phyloP scores from a whole-genome alignment of 257 asterid species.

The Plectranthus barbatus region DNA sequence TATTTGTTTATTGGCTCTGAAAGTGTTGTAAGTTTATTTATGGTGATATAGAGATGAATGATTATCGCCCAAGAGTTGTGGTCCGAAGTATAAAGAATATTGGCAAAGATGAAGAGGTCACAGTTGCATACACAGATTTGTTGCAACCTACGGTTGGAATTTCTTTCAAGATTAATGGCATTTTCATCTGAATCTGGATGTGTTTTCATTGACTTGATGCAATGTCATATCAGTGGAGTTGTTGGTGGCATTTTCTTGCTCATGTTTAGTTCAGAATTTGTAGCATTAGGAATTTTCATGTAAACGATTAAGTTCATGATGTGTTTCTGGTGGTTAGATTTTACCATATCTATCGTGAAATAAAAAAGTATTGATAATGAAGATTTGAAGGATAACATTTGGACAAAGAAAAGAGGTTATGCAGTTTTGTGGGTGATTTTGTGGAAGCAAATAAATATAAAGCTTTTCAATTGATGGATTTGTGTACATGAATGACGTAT shows the following conservation, averaged over 20 bases:
- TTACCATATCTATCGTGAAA: no score
- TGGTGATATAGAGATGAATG: slow-evolving; percentile 32
- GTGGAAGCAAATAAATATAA: no score
- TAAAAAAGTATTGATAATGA: background rate
- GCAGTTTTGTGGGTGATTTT: no score
- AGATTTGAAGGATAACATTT: background rate
- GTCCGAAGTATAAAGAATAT: slow-evolving; percentile 58
- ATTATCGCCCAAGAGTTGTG: slow-evolving; percentile 53
- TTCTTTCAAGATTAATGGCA: background rate
- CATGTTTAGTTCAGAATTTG: background rate
- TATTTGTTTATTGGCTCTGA: background rate
- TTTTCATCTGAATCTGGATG: background rate
- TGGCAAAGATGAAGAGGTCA: slow-evolving; percentile 55
- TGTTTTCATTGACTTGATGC: background rate
- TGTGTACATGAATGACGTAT: no score
- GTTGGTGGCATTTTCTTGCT: background rate
- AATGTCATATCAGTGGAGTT: background rate
- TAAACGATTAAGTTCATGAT: no score
- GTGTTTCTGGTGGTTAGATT: no score
- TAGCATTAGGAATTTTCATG: background rate
- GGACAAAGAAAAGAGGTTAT: no score
- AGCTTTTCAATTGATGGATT: no score
- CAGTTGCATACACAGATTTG: slow-evolving; percentile 71
- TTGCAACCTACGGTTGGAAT: slow-evolving; percentile 64
- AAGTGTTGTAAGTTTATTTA: slow-evolving; percentile 1